Base-by-base conservation (phyloP, 768 basidiomycete genomes). In the Auricularia cornea region DNA sequence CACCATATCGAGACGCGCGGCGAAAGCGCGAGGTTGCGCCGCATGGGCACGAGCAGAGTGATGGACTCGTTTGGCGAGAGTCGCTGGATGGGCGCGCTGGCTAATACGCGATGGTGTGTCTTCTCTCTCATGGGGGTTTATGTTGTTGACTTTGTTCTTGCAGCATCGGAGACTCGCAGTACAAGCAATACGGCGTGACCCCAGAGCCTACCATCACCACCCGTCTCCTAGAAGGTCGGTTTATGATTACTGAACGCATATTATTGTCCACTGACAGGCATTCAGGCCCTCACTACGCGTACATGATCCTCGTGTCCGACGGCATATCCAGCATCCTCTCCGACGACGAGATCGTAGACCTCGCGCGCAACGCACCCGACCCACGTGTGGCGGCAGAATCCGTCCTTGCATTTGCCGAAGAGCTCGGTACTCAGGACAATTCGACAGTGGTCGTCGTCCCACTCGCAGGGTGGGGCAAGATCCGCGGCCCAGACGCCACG, bases 31-130 rank as follows among this genome's bases (percentile, higher is more conserved):
- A 81, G 97, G 52, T 76, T 99, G 61, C 83, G 95, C 33, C 82
- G 90, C 61, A 90, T 94, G 85, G 90, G 94, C 12, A 88, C 88
- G 10, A 88, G 90, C 3, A 74, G 96, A 30, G 90, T 97, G 52
- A 91, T 91, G 2, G 96, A 98, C 72, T 94, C 93, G 4, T 98
- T 92, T 69, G 95, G 96, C 6, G 95, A 98, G 79, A 84, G 87
- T 64, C 92, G 91, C 59, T 96, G 93, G 92, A 96, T 97, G 90
- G 96, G 95, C 16, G 92, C 87, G 3, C 78, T 98, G 35, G 90
- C 87, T 32, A 98, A 98, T 67, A 98, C 96, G 2, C 78, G 96
- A 76, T 88, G 92, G 88, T 91, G 69, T 69, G 84, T 70, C 60
- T 35, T 61, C 12, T 14, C 28, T 26, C 11, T 23, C 35, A 38